These are phyloP conservation scores for Botrytis byssoidea DNA, from an alignment of 2,329 filamentous ascomycete species.

Conservation along the genomic window DNA sequence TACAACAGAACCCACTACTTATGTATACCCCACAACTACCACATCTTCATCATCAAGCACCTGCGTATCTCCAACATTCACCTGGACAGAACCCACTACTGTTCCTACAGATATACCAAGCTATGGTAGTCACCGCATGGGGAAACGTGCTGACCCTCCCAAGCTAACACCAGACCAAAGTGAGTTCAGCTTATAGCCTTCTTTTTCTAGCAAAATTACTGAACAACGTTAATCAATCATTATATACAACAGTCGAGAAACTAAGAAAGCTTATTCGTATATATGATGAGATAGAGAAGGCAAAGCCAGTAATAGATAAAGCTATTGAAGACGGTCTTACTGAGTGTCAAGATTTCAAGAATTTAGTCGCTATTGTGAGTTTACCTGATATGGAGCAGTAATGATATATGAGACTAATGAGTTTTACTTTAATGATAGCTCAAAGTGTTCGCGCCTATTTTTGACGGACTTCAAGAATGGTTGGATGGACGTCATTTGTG, in stretches of 20 bases:
- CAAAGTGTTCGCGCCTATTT: background rate
- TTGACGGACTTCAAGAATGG: background rate
- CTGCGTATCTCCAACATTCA: background rate
- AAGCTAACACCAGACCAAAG: background rate
- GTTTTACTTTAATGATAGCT: background rate
- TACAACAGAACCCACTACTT: background rate
- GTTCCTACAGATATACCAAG: background rate
- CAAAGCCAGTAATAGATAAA: background rate
- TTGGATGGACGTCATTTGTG: background rate
- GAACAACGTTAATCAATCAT: too few relatives aligned
- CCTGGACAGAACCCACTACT: background rate
- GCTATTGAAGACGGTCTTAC: background rate
- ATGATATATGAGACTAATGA: background rate
- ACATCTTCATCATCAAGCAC: background rate
- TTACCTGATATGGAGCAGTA: too few relatives aligned
- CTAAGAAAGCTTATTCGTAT: background rate
- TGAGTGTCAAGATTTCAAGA: background rate
- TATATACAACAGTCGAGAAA: background rate
- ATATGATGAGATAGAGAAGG: background rate
- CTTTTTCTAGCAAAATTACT: fast-evolving
- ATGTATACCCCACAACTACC: background rate
- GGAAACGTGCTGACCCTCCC: background rate
- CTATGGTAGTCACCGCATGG: background rate
- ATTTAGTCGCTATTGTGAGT: background rate
- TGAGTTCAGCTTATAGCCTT: background rate